Evolutionary conservation across 192 early-diverging fungal genomes (phyloP).

Genomic region (Chytriomyces sp.): DNA sequence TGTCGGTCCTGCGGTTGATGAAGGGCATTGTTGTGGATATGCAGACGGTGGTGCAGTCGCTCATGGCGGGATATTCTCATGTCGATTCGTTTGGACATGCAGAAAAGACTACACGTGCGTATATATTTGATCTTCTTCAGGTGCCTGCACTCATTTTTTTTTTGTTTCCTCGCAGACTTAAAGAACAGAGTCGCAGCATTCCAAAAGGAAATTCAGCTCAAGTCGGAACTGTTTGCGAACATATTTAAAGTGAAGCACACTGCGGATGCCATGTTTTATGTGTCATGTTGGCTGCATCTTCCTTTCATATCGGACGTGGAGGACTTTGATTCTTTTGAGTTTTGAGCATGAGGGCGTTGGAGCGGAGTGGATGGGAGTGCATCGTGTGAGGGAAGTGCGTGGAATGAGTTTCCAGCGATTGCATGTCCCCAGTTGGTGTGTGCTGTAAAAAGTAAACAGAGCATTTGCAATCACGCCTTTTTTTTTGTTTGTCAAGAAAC

Average conservation of each 20-base stretch:
- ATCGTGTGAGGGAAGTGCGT: no score
- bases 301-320: conserved; percentile 15
- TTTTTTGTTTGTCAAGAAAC: no score
- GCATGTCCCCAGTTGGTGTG: no score
- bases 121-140: background rate
- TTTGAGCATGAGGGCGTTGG: no score
- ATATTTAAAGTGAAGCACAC: conserved; percentile 2
- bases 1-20: background rate
- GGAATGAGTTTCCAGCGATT: no score
- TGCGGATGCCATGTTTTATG: conserved; percentile 2
- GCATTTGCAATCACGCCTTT: no score
- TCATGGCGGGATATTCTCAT: conserved; percentile 1
- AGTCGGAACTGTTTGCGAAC: background rate
- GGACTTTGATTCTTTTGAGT: no score
- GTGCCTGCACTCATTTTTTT: background rate
- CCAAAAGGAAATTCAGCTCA: background rate
- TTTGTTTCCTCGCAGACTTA: background rate
- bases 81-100: background rate
- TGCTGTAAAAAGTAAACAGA: no score
- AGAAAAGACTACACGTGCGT: background rate
- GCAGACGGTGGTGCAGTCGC: background rate
- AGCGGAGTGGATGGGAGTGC: no score
- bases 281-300: conserved; percentile 20
- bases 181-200: background rate
- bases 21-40: conserved; percentile 3